phyloP scores from a whole-genome alignment of 257 asterid genomes.

The Solanum medicagineum region DNA sequence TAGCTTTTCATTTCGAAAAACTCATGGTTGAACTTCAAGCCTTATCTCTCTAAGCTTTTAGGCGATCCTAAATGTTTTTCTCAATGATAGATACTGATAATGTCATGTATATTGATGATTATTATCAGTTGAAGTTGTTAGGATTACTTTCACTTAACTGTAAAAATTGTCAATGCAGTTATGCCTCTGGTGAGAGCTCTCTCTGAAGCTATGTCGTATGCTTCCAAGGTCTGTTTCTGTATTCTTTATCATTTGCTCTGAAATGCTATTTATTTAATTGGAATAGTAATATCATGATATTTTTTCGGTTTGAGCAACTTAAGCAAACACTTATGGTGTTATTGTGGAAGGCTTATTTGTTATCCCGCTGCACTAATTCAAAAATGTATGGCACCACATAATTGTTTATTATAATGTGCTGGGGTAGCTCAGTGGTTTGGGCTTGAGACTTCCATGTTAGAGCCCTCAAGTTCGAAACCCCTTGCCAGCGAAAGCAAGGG shows the following conservation, averaged over 20 bases:
- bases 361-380: background rate
- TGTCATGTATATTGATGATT: background rate
- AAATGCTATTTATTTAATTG: background rate
- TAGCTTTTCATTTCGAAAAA: background rate
- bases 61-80: background rate
- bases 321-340: background rate
- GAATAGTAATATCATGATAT: background rate
- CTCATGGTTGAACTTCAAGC: background rate
- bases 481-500: too few relatives aligned
- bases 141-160: background rate
- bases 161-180: slow-evolving; percentile 4
- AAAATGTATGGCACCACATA: background rate
- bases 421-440: too few relatives aligned
- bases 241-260: background rate
- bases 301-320: background rate
- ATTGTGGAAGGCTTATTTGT: background rate
- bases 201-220: slow-evolving; percentile 15
- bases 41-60: slow-evolving; percentile 1
- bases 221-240: slow-evolving; percentile 16
- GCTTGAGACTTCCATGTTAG: too few relatives aligned
- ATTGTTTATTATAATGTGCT: background rate
- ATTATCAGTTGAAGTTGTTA: background rate
- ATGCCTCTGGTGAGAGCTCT: slow-evolving; percentile 11
- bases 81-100: background rate
- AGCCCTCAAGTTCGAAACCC: too few relatives aligned